phyloP scores from a whole-genome alignment of 306 rosid genomes.

The Acacia confusa region DNA sequence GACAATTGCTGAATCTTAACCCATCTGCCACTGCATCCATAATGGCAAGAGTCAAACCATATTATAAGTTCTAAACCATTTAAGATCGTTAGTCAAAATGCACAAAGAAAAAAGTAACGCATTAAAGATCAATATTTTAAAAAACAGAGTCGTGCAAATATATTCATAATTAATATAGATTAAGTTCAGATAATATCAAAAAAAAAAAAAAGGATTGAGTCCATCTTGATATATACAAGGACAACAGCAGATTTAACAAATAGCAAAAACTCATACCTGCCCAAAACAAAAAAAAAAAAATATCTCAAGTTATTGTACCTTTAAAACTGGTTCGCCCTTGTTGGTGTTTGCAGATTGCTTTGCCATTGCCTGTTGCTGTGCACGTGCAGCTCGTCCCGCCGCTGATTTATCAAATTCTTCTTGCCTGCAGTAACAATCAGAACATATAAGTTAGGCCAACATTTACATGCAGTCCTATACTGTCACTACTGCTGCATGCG shows the following conservation, averaged over 20 bases:
- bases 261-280: constrained; percentile 21
- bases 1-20: constrained; percentile 43
- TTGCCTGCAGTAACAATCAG: constrained; percentile 57
- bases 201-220: not conserved
- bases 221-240: constrained; percentile 3
- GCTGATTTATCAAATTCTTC: constrained; percentile 69
- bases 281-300: constrained; percentile 23
- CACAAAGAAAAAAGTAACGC: constrained; percentile 14
- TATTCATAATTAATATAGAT: not conserved
- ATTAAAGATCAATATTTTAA: not conserved
- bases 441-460: constrained; percentile 9
- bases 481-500: not conserved
- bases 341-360: constrained; percentile 66
- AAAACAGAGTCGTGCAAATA: not conserved
- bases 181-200: too few species aligned
- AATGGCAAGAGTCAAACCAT: constrained; percentile 34
- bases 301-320: constrained; percentile 43
- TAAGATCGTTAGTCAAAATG: constrained; percentile 1
- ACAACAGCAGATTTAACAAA: constrained; percentile 2
- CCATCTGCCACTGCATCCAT: constrained; percentile 85
- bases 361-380: constrained; percentile 59
- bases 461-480: not conserved
- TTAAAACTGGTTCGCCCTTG: constrained; percentile 70
- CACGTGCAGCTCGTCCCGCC: constrained; percentile 74
- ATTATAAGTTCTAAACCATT: constrained; percentile 10